Percentiles rank a stretch among this genome's conserved stretches.
Conservation (phyloP, 169 alveolate genomes). For the Ichthyophthirius multifiliis region DNA sequence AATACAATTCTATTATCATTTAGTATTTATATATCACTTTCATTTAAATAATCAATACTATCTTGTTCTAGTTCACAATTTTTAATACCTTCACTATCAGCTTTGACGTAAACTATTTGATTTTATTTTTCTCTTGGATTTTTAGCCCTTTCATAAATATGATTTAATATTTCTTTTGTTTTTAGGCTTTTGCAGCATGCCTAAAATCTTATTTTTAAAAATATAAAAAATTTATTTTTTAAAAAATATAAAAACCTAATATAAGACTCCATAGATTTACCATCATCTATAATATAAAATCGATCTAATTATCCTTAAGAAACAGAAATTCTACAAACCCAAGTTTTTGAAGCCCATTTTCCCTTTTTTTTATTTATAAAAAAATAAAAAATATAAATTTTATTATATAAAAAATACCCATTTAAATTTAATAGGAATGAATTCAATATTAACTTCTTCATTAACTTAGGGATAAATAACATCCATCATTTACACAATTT, state of each 20-base stretch:
- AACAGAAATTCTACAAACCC: not conserved
- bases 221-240: not conserved
- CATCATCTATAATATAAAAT: not conserved
- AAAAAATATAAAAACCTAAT: not conserved
- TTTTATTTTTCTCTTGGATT: not conserved
- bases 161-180: not conserved
- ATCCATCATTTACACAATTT: not conserved
- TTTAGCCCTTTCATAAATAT: not conserved
- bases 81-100: not conserved
- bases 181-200: not conserved
- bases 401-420: not conserved
- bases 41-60: slow-evolving; percentile 3
- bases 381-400: not conserved
- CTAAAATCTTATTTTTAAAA: not conserved
- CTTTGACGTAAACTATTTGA: not conserved
- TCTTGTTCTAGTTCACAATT: not conserved
- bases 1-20: not conserved
- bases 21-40: not conserved
- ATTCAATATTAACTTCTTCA: not conserved
- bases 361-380: not conserved
- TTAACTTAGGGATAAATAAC: not conserved
- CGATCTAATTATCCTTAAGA: slow-evolving; percentile 7
- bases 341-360: not conserved
- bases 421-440: slow-evolving; percentile 1
- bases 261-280: not conserved